These are phyloP conservation scores for Penicillium sp. DNA, from an alignment of 2,329 filamentous ascomycete genomes.

Conservation along the genomic window DNA sequence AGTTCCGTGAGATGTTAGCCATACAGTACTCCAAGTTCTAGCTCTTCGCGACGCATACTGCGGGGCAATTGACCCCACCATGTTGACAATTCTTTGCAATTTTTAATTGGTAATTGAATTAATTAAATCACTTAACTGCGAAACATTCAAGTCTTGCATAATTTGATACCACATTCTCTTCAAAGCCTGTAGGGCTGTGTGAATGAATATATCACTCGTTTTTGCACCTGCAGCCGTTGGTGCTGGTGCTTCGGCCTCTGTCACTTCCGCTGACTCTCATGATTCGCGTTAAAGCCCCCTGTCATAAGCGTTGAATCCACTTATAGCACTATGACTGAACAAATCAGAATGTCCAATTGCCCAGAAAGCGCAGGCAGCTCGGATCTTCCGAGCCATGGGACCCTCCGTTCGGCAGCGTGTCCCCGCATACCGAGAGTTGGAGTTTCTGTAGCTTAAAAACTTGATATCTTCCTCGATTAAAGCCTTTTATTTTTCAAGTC, in stretches of 20 bases:
- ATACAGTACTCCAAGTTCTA: too few relatives aligned
- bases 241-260: background rate
- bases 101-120: background rate
- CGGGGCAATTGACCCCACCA: background rate
- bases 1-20: too few relatives aligned
- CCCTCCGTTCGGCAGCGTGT: conserved; percentile 18
- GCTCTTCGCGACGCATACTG: background rate
- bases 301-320: background rate
- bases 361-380: conserved; percentile 3
- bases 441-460: conserved; percentile 4
- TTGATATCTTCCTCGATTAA: background rate
- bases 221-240: too few relatives aligned
- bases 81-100: background rate
- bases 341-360: background rate
- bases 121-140: too few relatives aligned
- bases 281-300: background rate
- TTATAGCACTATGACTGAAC: background rate
- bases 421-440: conserved; percentile 13
- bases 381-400: conserved; percentile 22
- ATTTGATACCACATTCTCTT: too few relatives aligned
- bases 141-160: too few relatives aligned
- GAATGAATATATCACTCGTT: too few relatives aligned
- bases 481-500: background rate
- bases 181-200: too few relatives aligned
- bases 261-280: background rate